These are phyloP conservation scores for Arthroderma uncinatum DNA, from an alignment of 2,329 filamentous ascomycete genomes.

Conservation along the genomic window DNA sequence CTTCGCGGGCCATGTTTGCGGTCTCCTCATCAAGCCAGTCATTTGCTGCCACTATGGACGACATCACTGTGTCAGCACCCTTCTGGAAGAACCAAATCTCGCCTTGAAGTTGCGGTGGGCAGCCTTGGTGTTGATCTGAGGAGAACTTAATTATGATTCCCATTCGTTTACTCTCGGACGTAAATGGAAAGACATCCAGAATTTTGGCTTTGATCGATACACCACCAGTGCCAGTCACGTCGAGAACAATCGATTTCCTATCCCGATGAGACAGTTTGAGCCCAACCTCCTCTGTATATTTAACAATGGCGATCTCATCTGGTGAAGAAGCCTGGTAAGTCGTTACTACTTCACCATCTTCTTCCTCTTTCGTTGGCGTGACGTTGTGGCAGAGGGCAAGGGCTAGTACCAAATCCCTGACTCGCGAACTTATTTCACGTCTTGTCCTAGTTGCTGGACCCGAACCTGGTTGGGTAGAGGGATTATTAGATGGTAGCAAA, in stretches of 20 bases:
- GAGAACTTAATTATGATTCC: conserved; percentile 87
- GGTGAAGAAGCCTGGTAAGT: conserved; percentile 95
- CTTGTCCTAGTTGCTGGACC: conserved; percentile 66
- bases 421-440: conserved; percentile 84
- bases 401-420: conserved; percentile 84
- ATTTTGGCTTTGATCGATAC: conserved; percentile 76
- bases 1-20: conserved; percentile 98
- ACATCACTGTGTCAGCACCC: conserved; percentile 96
- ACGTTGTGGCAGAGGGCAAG: conserved; percentile 95
- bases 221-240: conserved; percentile 62
- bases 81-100: conserved; percentile 99
- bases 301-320: conserved; percentile 95
- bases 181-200: conserved; percentile 92
- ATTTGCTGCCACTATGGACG: conserved; percentile 84
- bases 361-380: conserved; percentile 77
- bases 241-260: conserved; percentile 70
- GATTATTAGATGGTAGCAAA: conserved; percentile 48
- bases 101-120: conserved; percentile 44
- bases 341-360: conserved; percentile 63
- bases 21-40: conserved; percentile 99
- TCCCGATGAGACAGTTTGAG: conserved; percentile 76
- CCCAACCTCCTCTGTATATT: conserved; percentile 88
- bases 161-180: conserved; percentile 96
- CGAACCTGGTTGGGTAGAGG: conserved; percentile 35
- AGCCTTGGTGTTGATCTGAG: conserved; percentile 42